Base-by-base conservation (phyloP, 2,329 filamentous ascomycete genomes). In the Alternaria novae-zelandiae region DNA sequence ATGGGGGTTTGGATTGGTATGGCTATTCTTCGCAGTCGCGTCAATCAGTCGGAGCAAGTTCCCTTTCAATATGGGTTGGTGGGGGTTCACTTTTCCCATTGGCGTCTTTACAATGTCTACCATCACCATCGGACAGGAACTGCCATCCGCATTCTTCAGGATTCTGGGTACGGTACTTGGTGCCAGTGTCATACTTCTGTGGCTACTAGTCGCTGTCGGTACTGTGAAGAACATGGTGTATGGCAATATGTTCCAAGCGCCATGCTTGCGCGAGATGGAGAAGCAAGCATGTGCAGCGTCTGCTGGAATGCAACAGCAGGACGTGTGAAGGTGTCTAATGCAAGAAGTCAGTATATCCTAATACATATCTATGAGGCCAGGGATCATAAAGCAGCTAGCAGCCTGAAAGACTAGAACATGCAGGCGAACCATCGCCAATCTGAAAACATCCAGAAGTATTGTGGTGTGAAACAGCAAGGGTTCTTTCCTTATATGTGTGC, bases 61-160 rank as follows among this genome's bases (percentile, higher is more conserved):
- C 66, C 85, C 86, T 0, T 88, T 89, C 75, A 88, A 89, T 70
- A 86, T 89, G 76, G 87, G 87, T 6, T 87, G 86, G 86, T 89
- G 86, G 86, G 85, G 85, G 1, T 88, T 88, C 59, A 87, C 83
- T 0, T 89, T 89, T 68, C 87, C 86, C 0, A 69, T 87, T 13
- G 87, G 87, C 2, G 86, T 88, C 2, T 74, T 71, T 30, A 64
- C 72, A 0, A 71, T 74, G 72, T 80, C 76, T 15, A 86, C 84
- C 0, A 79, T 81, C 5, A 77, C 77, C 13, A 77, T 86, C 26
- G 86, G 82, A 1, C 74, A 81, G 28, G 85, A 88, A 67, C 76
- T 89, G 59, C 83, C 84, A 0, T 87, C 83, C n/a, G 64, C 66
- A 1, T 87, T 89, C 70, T 89, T 89, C 67, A 78, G 78, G 25